These are phyloP conservation scores for Lipomyces sp. DNA, from an alignment of 805 yeast genomes.

Conservation along the genomic window DNA sequence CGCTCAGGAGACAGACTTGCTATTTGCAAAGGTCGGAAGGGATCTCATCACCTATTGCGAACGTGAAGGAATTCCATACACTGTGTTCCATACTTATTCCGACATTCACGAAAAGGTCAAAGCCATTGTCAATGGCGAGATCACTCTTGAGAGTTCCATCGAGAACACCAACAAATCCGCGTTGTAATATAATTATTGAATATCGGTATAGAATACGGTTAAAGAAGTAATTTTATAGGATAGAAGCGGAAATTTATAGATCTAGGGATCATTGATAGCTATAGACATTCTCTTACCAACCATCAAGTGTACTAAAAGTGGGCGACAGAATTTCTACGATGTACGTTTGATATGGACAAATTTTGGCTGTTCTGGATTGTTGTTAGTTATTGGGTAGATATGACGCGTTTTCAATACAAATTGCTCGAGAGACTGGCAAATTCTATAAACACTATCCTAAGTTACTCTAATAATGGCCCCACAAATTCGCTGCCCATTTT, in stretches of 20 bases:
- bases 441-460: background rate
- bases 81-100: conserved; percentile 74
- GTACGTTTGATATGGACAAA: too few relatives aligned
- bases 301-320: too few relatives aligned
- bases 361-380: background rate
- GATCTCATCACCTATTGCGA: conserved; percentile 86
- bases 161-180: conserved; percentile 27
- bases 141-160: conserved; percentile 38
- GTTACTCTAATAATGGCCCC: background rate
- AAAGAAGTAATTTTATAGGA: background rate
- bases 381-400: background rate
- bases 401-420: background rate
- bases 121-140: conserved; percentile 55
- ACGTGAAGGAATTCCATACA: conserved; percentile 78
- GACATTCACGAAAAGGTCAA: conserved; percentile 72
- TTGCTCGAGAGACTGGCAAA: background rate
- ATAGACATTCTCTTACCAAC: background rate
- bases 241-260: background rate
- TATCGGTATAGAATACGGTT: background rate
- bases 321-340: too few relatives aligned
- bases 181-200: background rate
- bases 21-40: conserved; percentile 91
- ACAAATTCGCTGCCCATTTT: background rate
- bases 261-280: background rate
- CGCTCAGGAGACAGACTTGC: conserved; percentile 89